Base-by-base conservation (phyloP, 2,329 filamentous ascomycete genomes). In the Neofusicoccum sp. region DNA sequence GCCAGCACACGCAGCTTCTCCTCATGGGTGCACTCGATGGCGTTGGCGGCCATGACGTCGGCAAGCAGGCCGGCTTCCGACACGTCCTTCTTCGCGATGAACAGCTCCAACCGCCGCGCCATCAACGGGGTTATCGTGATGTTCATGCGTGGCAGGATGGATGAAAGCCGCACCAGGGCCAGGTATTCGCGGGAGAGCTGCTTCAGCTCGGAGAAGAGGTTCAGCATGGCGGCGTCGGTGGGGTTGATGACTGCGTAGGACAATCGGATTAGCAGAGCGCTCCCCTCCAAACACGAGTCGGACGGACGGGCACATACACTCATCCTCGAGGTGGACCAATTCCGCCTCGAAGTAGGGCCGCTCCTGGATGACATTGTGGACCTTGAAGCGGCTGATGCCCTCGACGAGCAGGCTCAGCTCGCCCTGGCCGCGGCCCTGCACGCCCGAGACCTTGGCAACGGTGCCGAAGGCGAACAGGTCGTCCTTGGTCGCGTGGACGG, bases 41-140 rank as follows among this genome's bases (percentile, higher is more conserved):
- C 84, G 71, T 96, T 96, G 40, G 91, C 89, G 40, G 91, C 89
- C 91, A 99, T 97, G 73, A 98, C 98, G 73, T 99, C 95, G 6
- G 95, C 93, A 8, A 99, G 82, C 7, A 86, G 79, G 2, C 93
- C 93, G 1, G 93, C 93, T 66, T 98, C 92, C 43, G 85, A 81
- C 54, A 95, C 74, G 62, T 91, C 87, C 71, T 95, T 96, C 73
- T 89, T 87, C 33, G 87, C 83, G 65, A 99, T 96, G 74, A 91
- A 95, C 58, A 93, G 78, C 70, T 98, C 93, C 44, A 99, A 84
- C 57, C 93, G 86, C 54, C 92, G 86, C 0, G 91, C 91, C 57
- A 98, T 83, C 14, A 98, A 78, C 3, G 86, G 82, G 9, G 43
- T 61, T 33, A 58, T 58, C 11, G 53, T 58, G 24, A 84, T 81